Percentiles rank a stretch among this genome's conserved stretches.
Conservation (phyloP, 805 yeast species). For the Ogataea glucozyma region DNA sequence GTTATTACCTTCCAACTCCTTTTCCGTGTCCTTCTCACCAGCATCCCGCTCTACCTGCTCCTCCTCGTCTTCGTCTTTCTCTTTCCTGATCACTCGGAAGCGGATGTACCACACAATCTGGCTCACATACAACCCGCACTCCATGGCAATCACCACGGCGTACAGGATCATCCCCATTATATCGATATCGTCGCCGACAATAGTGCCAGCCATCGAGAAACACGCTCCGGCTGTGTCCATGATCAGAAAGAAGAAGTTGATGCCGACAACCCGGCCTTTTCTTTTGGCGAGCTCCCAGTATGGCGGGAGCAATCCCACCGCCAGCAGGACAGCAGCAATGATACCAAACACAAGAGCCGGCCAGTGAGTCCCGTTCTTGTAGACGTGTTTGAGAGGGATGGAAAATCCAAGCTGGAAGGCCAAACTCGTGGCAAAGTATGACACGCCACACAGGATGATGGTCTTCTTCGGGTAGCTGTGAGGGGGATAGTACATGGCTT, state of each 20-base stretch:
- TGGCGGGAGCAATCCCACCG: slow-evolving; percentile 82
- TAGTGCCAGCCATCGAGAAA: slow-evolving; percentile 62
- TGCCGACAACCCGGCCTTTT: slow-evolving; percentile 83
- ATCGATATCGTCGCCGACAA: slow-evolving; percentile 61
- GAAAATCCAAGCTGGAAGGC: slow-evolving; percentile 73
- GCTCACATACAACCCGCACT: slow-evolving; percentile 71
- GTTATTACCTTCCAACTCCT: slow-evolving; percentile 4
- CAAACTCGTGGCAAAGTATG: slow-evolving; percentile 46
- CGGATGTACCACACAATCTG: slow-evolving; percentile 71
- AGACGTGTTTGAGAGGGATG: slow-evolving; percentile 62
- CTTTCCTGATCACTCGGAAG: slow-evolving; percentile 32
- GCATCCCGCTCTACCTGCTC: too few relatives aligned
- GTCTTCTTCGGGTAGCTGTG: slow-evolving; percentile 37
- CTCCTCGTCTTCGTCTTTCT: slow-evolving; percentile 6
- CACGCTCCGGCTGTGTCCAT: slow-evolving; percentile 82
- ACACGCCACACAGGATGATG: slow-evolving; percentile 37
- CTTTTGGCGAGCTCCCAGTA: slow-evolving; percentile 81
- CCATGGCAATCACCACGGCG: slow-evolving; percentile 71
- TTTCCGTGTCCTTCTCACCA: slow-evolving; percentile 2
- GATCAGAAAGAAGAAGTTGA: slow-evolving; percentile 74
- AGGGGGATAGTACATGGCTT: slow-evolving; percentile 75
- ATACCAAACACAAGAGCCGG: slow-evolving; percentile 81
- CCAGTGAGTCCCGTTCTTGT: slow-evolving; percentile 53
- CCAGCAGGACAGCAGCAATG: slow-evolving; percentile 73
- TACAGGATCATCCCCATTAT: slow-evolving; percentile 77